These are phyloP conservation scores for Alternaria triticina DNA, from an alignment of 2,329 filamentous ascomycete genomes.

Conservation along the genomic window DNA sequence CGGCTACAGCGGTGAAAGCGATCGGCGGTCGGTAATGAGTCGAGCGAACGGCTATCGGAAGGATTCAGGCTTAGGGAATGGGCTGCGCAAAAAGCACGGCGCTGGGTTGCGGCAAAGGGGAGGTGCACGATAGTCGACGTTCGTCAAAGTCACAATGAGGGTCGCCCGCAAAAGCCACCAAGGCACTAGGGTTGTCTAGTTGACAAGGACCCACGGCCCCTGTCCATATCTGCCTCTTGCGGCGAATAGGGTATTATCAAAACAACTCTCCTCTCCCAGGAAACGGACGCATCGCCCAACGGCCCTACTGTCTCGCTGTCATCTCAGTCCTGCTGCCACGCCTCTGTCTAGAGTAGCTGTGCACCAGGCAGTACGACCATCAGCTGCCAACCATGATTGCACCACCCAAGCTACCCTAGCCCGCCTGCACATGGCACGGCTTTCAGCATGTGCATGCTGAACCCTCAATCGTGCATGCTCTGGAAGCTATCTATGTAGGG, in stretches of 20 bases:
- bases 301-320: neutral
- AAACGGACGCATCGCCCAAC: slow-evolving; percentile 19
- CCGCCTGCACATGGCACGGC: slow-evolving; percentile 5
- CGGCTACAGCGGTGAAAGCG: slow-evolving; percentile 23
- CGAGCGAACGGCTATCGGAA: neutral
- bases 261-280: slow-evolving; percentile 24
- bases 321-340: slow-evolving; percentile 9
- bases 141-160: slow-evolving; percentile 20
- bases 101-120: slow-evolving; percentile 6
- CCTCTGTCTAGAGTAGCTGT: slow-evolving; percentile 3
- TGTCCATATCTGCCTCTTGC: slow-evolving; percentile 8
- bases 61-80: neutral
- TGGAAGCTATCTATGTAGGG: neutral
- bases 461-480: slow-evolving; percentile 8
- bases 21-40: slow-evolving; percentile 8
- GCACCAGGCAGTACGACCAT: slow-evolving; percentile 9
- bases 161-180: slow-evolving; percentile 24
- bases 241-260: slow-evolving; percentile 22
- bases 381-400: slow-evolving; percentile 1
- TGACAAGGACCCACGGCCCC: slow-evolving; percentile 16
- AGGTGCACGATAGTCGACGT: slow-evolving; percentile 3
- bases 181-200: slow-evolving; percentile 21
- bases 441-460: slow-evolving; percentile 15
- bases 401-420: neutral
- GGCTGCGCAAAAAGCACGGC: slow-evolving; percentile 10